Base-by-base conservation (phyloP, 2,329 filamentous ascomycete genomes). In the Ustilaginoidea virens region DNA sequence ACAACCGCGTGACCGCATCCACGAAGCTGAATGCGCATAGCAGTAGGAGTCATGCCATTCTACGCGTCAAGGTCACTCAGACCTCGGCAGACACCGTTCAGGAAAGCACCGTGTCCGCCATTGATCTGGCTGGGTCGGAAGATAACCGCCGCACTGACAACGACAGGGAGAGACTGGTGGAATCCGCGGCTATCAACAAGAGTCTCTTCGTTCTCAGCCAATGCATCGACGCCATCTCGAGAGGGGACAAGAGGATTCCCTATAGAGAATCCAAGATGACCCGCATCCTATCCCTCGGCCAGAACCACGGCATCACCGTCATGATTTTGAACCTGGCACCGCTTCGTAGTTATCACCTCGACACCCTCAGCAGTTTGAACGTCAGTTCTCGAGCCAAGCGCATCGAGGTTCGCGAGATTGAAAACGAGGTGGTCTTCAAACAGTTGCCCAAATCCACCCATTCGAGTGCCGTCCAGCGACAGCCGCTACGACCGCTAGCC, bases 251-350 rank as follows among this genome's bases (percentile, higher is more conserved):
- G 42, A 72, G 87, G 19, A 87, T 96, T 44, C 87, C 90, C 0
- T 96, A 92, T 51, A 69, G 87, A 32, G 87, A 94, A 49, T 90
- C 80, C 30, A 94, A 96, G 61, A 94, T 96, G 87, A 96, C 90
- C 1, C 71, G 87, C 26, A 94, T 96, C 31, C 56, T 96, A 16
- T 87, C 80, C 0, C 58, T 96, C 7, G 87, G 87, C 3, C 87
- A 94, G 56, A 94, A 96, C 56, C 83, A 92, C 39, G 87, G 90
- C 28, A 73, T 93, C 40, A 94, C 86, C 0, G 70, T 96, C 46
- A 96, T 96, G 90, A 90, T 96, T 33, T 63, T 96, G 21, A 96
- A 96, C 46, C 68, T 96, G 3, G 82, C 87, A 0, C 86, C 90
- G 0, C 66, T 92, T n/a, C 74, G 81, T 36, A 85, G 81, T 41